These are phyloP conservation scores for Rhytidiadelphus loreus DNA, from an alignment of 225 moss, liverwort and hornwort species.

Conservation along the genomic window DNA sequence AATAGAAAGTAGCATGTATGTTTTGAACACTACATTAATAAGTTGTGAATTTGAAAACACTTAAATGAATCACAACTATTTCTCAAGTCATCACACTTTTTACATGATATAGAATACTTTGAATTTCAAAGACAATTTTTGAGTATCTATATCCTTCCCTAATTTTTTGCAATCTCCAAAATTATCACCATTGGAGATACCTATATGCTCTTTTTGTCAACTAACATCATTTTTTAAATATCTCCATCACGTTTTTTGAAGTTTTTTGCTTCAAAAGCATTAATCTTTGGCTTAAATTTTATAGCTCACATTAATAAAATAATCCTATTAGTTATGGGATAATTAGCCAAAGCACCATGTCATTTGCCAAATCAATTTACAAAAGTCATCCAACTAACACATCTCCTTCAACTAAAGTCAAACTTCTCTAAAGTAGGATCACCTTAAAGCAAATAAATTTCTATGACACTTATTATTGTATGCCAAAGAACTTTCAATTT, in stretches of 20 bases:
- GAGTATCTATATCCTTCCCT: not conserved
- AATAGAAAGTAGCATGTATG: no score
- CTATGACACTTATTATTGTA: not conserved
- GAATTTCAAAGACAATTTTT: not conserved
- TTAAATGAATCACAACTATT: no score
- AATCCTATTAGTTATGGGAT: not conserved
- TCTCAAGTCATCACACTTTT: no score
- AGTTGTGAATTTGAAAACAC: not conserved
- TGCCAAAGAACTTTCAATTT: not conserved
- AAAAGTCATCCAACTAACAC: not conserved
- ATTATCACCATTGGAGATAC: no score
- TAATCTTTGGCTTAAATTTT: not conserved
- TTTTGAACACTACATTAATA: not conserved
- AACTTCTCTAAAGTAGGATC: not conserved
- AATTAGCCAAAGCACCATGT: not conserved
- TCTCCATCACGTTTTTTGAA: rapidly evolving
- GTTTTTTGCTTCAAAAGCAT: rapidly evolving
- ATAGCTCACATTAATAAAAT: not conserved
- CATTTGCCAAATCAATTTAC: not conserved
- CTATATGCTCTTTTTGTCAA: not conserved
- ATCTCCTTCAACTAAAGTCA: not conserved
- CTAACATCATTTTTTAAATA: not conserved
- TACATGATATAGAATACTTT: no score
- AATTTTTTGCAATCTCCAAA: not conserved
- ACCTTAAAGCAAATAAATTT: not conserved